These are phyloP conservation scores for Sporothrix sp. DNA, from an alignment of 2,329 filamentous ascomycete genomes.

Conservation along the genomic window DNA sequence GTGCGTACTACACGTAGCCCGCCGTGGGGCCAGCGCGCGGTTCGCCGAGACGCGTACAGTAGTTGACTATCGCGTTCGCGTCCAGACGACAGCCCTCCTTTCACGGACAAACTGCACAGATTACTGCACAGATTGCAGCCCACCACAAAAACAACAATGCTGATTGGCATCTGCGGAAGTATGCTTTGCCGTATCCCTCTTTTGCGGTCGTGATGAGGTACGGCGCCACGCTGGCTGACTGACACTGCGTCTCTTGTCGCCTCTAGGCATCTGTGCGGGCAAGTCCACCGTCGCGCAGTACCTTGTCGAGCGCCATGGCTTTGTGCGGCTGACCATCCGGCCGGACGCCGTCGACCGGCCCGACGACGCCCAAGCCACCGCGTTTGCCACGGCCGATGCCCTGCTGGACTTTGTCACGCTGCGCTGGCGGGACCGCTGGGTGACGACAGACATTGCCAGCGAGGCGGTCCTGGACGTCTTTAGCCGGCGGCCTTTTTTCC, in stretches of 20 bases:
- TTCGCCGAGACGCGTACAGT: no score
- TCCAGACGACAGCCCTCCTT: no score
- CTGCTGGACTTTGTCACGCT: conserved; percentile 78
- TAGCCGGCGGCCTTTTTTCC: conserved; percentile 76
- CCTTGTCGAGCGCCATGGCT: conserved; percentile 73
- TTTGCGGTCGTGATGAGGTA: background rate
- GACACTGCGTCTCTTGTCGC: conserved; percentile 9
- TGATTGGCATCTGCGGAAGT: conserved; percentile 71
- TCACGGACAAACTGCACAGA: background rate
- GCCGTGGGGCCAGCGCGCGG: no score
- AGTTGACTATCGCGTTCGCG: no score
- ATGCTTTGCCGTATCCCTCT: conserved; percentile 20
- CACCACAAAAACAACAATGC: conserved; percentile 39
- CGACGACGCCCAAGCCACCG: background rate
- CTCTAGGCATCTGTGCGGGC: conserved; percentile 79
- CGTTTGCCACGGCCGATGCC: conserved; percentile 50
- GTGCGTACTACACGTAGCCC: no score
- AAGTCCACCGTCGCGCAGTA: conserved; percentile 86
- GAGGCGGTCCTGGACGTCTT: conserved; percentile 66
- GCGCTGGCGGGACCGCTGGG: conserved; percentile 74
- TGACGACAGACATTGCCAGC: conserved; percentile 73
- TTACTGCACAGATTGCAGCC: background rate
- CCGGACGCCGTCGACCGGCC: background rate
- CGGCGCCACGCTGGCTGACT: background rate
- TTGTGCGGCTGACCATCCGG: conserved; percentile 60